Evolutionary conservation across 2,329 filamentous ascomycete species (phyloP), one percentile per base, ranked within the genome.

Genomic region (Sarocladium oryzae): DNA sequence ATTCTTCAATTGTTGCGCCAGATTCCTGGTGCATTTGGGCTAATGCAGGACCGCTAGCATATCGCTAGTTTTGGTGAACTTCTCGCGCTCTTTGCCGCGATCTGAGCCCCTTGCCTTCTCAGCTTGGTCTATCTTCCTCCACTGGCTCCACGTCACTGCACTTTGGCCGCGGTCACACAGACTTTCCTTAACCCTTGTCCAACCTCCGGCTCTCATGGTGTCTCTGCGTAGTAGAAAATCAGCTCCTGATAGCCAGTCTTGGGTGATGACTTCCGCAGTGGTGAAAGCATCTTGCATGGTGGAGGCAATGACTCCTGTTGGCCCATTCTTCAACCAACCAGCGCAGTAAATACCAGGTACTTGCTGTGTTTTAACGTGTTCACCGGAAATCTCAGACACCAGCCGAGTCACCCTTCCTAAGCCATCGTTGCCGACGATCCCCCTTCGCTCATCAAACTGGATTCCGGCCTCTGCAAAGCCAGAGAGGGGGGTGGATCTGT

Each of bases 211-310:
- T 50, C 3, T 24, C 38, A 46, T 48, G 36, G 37, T 36, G 4
- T 49, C 40, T 2, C 53, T 32, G 4, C 49, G 11, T 18, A 61
- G 54, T 1, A 78, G 60, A 51, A 81, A 79, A 1, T 61, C 55
- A 1, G 57, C 60, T 2, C 68, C 67, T 1, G 69, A 62, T 15
- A 64, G 58, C 86, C 89, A 92, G 63, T 99, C 93, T n/a, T 79
- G 71, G 1, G 80, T 80, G 55, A 99, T 87, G 2, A 86, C 82
- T 63, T 96, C 91, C 1, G 84, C 93, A 1, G 90, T 96, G 8
- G 81, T 78, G 61, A 97, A 99, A 0, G 93, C 92, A 65, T 99
- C 93, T 54, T 86, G 82, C 89, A 99, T 95, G 0, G 93, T 99
- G 26, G 86, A 90, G 1, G 92, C 92, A 65, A 99, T 99, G 3